phyloP scores from a whole-genome alignment of 768 basidiomycete species.

The Mycena vulgaris region DNA sequence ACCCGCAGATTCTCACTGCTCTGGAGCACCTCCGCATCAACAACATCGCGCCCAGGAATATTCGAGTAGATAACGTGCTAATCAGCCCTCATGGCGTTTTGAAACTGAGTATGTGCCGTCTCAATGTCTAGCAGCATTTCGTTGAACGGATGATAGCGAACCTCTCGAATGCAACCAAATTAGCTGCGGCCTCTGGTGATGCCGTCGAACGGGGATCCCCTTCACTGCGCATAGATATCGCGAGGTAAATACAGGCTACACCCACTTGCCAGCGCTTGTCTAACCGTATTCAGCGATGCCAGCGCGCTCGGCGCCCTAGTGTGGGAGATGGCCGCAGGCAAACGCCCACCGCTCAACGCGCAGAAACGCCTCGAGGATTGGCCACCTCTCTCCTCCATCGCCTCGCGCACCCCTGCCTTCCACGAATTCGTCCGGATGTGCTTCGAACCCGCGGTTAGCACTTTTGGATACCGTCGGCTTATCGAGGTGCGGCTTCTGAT shows the following conservation, averaged over 20 bases:
- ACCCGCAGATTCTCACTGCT: constrained; percentile 59
- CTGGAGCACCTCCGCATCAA: constrained; percentile 61
- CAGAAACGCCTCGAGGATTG: constrained; percentile 39
- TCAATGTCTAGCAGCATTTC: background rate
- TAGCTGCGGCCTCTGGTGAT: background rate
- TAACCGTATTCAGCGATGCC: constrained; percentile 35
- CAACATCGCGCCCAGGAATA: constrained; percentile 67
- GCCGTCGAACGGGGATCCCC: background rate
- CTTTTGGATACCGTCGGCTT: constrained; percentile 54
- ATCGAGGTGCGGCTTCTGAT: background rate
- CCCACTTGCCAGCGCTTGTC: background rate
- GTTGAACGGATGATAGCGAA: constrained; percentile 6
- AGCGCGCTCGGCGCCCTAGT: constrained; percentile 68
- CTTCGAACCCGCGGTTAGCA: constrained; percentile 50
- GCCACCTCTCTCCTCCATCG: constrained; percentile 54
- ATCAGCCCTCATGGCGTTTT: constrained; percentile 63
- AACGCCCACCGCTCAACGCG: constrained; percentile 58
- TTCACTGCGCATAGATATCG: background rate
- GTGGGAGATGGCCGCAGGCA: constrained; percentile 66
- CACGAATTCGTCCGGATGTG: constrained; percentile 65
- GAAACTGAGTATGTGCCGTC: constrained; percentile 61
- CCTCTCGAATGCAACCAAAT: constrained; percentile 12
- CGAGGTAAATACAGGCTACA: background rate
- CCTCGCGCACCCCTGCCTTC: constrained; percentile 58
- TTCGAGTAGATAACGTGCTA: constrained; percentile 69